Conservation (phyloP, 176 grass and related monocot genomes). For the Avena eriantha region DNA sequence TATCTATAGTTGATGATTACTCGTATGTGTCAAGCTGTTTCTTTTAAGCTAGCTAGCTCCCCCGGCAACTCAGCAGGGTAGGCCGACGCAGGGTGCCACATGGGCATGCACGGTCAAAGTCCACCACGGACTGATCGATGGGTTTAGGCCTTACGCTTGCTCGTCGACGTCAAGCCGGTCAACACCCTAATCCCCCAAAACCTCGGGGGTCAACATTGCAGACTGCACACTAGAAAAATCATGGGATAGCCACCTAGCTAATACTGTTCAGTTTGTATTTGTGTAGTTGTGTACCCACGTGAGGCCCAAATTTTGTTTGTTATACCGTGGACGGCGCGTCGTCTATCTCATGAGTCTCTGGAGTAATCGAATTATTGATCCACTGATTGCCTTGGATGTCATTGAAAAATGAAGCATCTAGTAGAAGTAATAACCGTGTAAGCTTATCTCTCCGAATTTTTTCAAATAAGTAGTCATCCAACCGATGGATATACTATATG, state of each 20-base stretch:
- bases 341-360: background rate
- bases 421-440: background rate
- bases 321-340: background rate
- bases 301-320: background rate
- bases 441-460: background rate
- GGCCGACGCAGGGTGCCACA: background rate
- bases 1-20: too few species aligned
- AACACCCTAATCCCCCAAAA: background rate
- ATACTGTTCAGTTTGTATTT: background rate
- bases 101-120: background rate
- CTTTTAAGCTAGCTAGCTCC: background rate
- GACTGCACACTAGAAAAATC: background rate
- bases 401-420: background rate
- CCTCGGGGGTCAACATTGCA: background rate
- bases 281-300: background rate
- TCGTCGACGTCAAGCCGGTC: background rate
- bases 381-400: constrained; percentile 1
- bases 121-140: background rate
- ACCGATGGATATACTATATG: too few species aligned
- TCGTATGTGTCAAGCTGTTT: too few species aligned
- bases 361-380: background rate
- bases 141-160: background rate
- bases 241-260: background rate
- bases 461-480: background rate
- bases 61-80: background rate